Conservation (phyloP, 768 basidiomycete genomes). For the Inosperma sp. region DNA sequence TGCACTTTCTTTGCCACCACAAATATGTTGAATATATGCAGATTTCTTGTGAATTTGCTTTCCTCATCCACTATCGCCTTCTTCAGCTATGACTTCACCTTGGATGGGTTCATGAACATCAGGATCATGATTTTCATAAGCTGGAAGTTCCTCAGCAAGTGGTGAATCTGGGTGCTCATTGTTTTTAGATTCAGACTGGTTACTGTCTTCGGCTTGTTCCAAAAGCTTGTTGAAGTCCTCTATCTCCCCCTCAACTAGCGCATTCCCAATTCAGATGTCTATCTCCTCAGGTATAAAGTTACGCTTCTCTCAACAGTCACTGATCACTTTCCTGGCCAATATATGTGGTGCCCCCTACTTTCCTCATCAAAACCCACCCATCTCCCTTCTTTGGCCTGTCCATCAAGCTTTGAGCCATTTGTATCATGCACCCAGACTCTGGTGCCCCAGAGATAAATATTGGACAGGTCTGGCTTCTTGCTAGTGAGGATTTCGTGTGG, state of each 20-base stretch:
- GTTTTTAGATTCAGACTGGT: too few relatives aligned
- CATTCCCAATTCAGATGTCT: not conserved
- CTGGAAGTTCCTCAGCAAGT: not conserved
- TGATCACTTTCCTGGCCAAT: slow-evolving; percentile 23
- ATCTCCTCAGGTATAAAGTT: slow-evolving; percentile 9
- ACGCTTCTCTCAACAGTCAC: slow-evolving; percentile 30
- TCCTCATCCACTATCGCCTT: too few relatives aligned
- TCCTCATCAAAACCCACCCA: slow-evolving; percentile 35
- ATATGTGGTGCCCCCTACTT: slow-evolving; percentile 27
- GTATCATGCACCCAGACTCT: slow-evolving; percentile 20
- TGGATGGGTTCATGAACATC: not conserved
- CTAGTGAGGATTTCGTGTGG: slow-evolving; percentile 12
- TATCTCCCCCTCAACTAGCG: slow-evolving; percentile 10
- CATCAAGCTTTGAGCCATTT: slow-evolving; percentile 24
- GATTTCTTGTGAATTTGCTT: not conserved
- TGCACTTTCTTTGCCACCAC: not conserved
- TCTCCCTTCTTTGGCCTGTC: slow-evolving; percentile 20
- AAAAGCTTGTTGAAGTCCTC: too few relatives aligned
- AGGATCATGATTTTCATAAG: too few relatives aligned
- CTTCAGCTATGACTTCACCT: too few relatives aligned
- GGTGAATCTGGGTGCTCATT: not conserved
- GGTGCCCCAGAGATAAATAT: slow-evolving; percentile 12
- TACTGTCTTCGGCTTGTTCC: not conserved
- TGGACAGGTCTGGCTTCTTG: slow-evolving; percentile 14
- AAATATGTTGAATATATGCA: not conserved